Conservation (phyloP, 108 stramenopile genomes). For the Phaeodactylum tricornutum region DNA sequence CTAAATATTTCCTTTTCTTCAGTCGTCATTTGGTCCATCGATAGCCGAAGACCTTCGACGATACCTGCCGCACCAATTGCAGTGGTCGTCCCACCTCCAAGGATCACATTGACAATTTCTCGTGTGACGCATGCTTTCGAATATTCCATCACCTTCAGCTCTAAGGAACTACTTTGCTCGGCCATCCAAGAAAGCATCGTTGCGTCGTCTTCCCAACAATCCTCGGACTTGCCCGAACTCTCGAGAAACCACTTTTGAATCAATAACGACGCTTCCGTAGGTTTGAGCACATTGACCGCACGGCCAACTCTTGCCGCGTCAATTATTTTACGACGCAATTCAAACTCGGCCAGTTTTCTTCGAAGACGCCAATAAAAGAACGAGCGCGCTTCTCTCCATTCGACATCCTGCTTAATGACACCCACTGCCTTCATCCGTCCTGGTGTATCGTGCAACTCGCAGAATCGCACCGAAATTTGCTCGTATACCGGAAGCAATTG, state of each 20-base stretch:
- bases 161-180: constrained; percentile 49
- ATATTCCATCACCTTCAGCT: constrained; percentile 59
- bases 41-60: constrained; percentile 68
- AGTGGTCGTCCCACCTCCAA: constrained; percentile 77
- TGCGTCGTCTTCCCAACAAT: constrained; percentile 73
- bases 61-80: constrained; percentile 71
- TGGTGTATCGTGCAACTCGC: constrained; percentile 98
- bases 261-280: constrained; percentile 57
- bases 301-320: constrained; percentile 74
- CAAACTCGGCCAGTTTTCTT: constrained; percentile 95
- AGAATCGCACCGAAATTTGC: constrained; percentile 96
- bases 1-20: too few species aligned
- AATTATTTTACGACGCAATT: constrained; percentile 77
- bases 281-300: constrained; percentile 49
- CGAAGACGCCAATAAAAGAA: constrained; percentile 98
- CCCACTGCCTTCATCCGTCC: constrained; percentile 99
- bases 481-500: constrained; percentile 85
- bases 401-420: constrained; percentile 86
- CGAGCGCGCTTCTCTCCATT: constrained; percentile 81
- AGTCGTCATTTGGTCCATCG: constrained; percentile 42
- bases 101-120: constrained; percentile 76
- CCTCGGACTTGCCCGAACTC: constrained; percentile 31
- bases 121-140: constrained; percentile 64
- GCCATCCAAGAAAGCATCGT: constrained; percentile 76
- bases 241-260: constrained; percentile 78